phyloP scores from a whole-genome alignment of 129 eudicot genomes.

The Sambucus nigra region DNA sequence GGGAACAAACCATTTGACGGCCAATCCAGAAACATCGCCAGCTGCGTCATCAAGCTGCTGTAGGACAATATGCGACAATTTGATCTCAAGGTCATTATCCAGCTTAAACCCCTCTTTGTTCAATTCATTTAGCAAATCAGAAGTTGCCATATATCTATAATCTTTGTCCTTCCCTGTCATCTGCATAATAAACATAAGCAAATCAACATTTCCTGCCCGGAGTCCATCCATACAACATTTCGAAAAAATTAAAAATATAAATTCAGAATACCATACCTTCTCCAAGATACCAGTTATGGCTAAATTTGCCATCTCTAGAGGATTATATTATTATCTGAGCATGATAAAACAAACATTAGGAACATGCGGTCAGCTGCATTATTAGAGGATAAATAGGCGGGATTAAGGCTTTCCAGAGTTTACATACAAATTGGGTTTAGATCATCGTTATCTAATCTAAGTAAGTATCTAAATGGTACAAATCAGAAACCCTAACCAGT shows the following conservation, averaged over 20 bases:
- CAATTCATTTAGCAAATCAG: conserved; percentile 82
- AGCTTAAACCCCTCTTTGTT: conserved; percentile 85
- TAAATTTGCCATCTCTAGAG: conserved; percentile 62
- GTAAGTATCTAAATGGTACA: too few species aligned
- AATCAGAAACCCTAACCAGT: too few species aligned
- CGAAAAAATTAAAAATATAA: not conserved
- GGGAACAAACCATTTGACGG: conserved; percentile 71
- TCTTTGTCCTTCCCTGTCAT: conserved; percentile 99
- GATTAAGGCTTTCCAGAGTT: too few species aligned
- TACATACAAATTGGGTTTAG: too few species aligned
- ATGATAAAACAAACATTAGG: too few species aligned
- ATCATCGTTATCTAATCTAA: too few species aligned
- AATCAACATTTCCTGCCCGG: conserved; percentile 5
- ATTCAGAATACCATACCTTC: conserved; percentile 44
- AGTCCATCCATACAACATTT: not conserved
- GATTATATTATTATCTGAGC: too few species aligned
- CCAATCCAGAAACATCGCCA: conserved; percentile 96
- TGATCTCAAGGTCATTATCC: conserved; percentile 72
- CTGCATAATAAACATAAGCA: conserved; percentile 29
- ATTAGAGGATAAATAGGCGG: too few species aligned
- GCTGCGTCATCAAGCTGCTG: conserved; percentile 99
- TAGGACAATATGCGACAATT: conserved; percentile 64
- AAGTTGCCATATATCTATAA: conserved; percentile 98
- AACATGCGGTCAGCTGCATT: too few species aligned
- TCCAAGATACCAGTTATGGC: conserved; percentile 78